Evolutionary conservation across 2,329 filamentous ascomycete genomes (phyloP).

Genomic region (Sporothrix pallida): DNA sequence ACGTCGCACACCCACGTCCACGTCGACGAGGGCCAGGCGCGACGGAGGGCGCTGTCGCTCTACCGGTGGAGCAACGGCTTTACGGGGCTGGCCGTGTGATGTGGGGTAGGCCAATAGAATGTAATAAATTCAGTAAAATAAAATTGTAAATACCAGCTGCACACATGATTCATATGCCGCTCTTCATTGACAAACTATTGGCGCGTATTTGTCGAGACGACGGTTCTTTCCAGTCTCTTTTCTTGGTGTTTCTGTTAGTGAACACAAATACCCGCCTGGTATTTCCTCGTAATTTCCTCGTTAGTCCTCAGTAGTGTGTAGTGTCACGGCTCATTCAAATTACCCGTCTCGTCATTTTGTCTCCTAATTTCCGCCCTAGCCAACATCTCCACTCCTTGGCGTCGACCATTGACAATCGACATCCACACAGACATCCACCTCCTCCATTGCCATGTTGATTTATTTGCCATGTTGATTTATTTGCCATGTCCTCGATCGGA

Average conservation of each 20-base stretch:
- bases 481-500: neutral
- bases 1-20: neutral
- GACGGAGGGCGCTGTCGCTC: neutral
- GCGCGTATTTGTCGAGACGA: no score
- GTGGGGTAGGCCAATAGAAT: neutral
- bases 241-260: no score
- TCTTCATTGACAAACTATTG: no score
- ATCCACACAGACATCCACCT: no score
- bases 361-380: no score
- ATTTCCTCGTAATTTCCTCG: no score
- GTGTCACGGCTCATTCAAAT: neutral
- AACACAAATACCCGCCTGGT: no score
- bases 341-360: neutral
- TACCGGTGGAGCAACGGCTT: slow-evolving; percentile 1
- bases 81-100: neutral
- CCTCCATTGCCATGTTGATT: neutral
- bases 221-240: no score
- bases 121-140: neutral
- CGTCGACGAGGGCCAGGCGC: slow-evolving; percentile 5
- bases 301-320: no score
- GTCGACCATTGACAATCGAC: neutral
- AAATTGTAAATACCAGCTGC: no score
- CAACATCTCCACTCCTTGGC: neutral
- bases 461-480: neutral
- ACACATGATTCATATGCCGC: no score